phyloP scores from a whole-genome alignment of 257 asterid species.

The Nicotiana undulata region DNA sequence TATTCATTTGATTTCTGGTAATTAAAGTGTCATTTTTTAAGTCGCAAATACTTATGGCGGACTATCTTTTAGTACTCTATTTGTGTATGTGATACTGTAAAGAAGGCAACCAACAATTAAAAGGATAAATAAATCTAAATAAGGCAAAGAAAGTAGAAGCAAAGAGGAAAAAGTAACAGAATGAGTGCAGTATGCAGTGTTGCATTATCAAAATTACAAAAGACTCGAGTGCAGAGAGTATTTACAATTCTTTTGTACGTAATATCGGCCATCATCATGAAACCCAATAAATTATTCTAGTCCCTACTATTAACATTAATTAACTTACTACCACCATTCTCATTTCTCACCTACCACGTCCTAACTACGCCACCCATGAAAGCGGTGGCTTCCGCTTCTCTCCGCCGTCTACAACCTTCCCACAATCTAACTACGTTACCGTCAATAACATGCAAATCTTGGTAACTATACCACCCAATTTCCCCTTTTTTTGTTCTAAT shows the following conservation, averaged over 20 bases:
- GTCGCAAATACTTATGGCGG: too few species aligned
- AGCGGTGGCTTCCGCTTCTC: conserved; percentile 13
- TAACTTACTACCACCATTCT: not conserved
- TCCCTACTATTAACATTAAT: not conserved
- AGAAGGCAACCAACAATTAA: not conserved
- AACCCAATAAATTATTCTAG: not conserved
- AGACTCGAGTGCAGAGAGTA: not conserved
- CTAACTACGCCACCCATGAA: conserved; percentile 12
- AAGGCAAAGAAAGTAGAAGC: not conserved
- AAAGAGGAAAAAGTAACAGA: not conserved
- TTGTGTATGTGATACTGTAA: not conserved
- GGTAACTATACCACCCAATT: conserved; percentile 52
- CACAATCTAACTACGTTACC: conserved; percentile 70
- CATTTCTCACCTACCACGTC: conserved; percentile 15
- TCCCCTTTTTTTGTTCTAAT: conserved; percentile 44
- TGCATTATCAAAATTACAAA: not conserved
- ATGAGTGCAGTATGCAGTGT: not conserved
- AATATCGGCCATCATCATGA: not conserved
- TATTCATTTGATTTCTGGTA: not conserved
- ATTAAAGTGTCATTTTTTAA: not conserved
- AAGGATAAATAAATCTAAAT: not conserved
- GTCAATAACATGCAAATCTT: conserved; percentile 44
- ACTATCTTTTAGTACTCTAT: not conserved
- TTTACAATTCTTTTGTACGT: not conserved
- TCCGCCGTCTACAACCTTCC: conserved; percentile 37